Base-by-base conservation (phyloP, 352 stramenopile species). In the Phytophthora litchii region DNA sequence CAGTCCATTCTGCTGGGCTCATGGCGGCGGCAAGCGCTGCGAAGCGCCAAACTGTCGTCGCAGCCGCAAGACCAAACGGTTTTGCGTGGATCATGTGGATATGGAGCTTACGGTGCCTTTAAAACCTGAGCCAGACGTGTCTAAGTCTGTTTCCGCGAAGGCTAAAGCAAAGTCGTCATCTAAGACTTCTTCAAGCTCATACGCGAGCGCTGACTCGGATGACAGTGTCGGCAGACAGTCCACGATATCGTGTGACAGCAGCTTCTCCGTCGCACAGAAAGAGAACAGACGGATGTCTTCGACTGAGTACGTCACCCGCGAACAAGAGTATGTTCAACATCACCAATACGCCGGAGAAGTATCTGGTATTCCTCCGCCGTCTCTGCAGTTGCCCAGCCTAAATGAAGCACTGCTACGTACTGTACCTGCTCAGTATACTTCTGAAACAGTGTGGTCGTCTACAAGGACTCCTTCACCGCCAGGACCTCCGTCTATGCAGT, bases 61-160 rank as follows among this genome's bases (percentile, higher is more conserved):
- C 4, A 89, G 77, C 17, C 80, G 78, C 53, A 91, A 91, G 64
- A 91, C 82, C 23, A 88, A 88, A 46, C 74, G 79, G 13, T 90
- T 87, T 36, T 93, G 83, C 35, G 81, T 91, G 31, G 80, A 88
- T 49, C 83, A 93, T 55, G 79, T 88, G 13, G 78, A 86, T 1
- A 86, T 88, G 78, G 78, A 88, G 52, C 29, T 52, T 11, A 81
- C 73, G 3, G 64, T 78, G 2, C 66, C 70, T 9, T 14, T 73
- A 1, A 60, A 72, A 23, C 27, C 60, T 6, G 52, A 57, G 11
- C 21, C 29, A 3, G 54, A 67, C 8, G 19, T 29, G 4, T 11
- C 37, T 4, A 66, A 66, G 27, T 20, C 55, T 46, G 21, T 1
- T 13, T n/a, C 43, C 3, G 16, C 35, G 0, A 64, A 63, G 27